A percentile compares a stretch with the other conserved stretches of the same genome.
Evolutionary conservation across 1,284 basidiomycete species (phyloP).

Genomic region (Coriolopsis trogii): DNA sequence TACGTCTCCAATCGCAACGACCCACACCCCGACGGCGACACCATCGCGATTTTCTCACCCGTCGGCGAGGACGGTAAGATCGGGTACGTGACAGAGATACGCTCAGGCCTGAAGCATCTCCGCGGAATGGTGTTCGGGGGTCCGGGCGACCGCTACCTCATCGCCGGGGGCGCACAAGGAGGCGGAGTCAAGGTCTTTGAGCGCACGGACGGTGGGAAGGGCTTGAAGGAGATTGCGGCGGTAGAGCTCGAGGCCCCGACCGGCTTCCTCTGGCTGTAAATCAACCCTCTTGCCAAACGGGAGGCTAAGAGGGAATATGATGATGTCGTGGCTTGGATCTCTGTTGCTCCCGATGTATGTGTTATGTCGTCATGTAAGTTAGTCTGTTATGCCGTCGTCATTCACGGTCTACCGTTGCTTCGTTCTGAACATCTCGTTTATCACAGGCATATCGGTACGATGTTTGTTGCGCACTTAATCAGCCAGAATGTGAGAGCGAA

Average conservation of each 20-base stretch:
- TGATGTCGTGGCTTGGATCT: too few relatives aligned
- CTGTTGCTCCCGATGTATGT: too few relatives aligned
- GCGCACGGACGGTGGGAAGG: slow-evolving; percentile 37
- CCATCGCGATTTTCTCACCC: slow-evolving; percentile 57
- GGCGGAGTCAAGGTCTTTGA: slow-evolving; percentile 40
- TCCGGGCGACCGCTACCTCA: slow-evolving; percentile 35
- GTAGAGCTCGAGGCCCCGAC: slow-evolving; percentile 35
- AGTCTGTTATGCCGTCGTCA: too few relatives aligned
- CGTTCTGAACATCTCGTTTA: too few relatives aligned
- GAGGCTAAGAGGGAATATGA: background rate
- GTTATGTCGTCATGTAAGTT: too few relatives aligned
- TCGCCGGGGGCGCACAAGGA: slow-evolving; percentile 37
- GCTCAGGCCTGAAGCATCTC: slow-evolving; percentile 39
- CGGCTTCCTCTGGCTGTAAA: slow-evolving; percentile 35
- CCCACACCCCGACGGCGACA: slow-evolving; percentile 56
- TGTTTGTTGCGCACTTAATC: too few relatives aligned
- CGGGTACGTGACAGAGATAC: slow-evolving; percentile 36
- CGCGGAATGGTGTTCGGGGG: slow-evolving; percentile 42
- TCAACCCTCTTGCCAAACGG: slow-evolving; percentile 1
- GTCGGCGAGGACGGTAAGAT: slow-evolving; percentile 27
- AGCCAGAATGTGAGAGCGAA: too few relatives aligned
- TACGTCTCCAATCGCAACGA: slow-evolving; percentile 74
- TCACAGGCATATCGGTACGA: too few relatives aligned
- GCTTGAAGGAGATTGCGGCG: slow-evolving; percentile 35
- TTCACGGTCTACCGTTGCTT: too few relatives aligned